phyloP scores from a whole-genome alignment of 2,329 filamentous ascomycete genomes.

The Epichloe aotearoae region DNA sequence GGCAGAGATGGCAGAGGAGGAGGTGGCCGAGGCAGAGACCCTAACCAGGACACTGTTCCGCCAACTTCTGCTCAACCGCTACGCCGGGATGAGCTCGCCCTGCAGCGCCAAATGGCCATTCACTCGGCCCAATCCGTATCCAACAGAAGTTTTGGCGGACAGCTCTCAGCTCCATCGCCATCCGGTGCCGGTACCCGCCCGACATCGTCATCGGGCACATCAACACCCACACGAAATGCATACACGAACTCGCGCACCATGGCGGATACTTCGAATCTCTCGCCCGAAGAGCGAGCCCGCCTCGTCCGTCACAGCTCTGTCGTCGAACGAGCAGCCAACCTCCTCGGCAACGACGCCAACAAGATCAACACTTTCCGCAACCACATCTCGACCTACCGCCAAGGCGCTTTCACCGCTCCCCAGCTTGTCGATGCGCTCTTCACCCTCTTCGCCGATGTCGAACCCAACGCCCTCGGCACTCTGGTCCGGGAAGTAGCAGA shows the following conservation, averaged over 20 bases:
- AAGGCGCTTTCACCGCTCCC: conserved; percentile 52
- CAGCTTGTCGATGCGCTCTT: conserved; percentile 83
- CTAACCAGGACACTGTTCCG: conserved; percentile 70
- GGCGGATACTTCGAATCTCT: conserved; percentile 37
- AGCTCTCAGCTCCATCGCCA: conserved; percentile 41
- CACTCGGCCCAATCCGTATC: conserved; percentile 74
- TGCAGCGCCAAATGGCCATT: conserved; percentile 83
- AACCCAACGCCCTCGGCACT: conserved; percentile 70
- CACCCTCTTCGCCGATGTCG: conserved; percentile 64
- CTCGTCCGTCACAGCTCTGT: conserved; percentile 71
- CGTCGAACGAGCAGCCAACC: conserved; percentile 67
- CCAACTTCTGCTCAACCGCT: conserved; percentile 66
- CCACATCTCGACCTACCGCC: conserved; percentile 67
- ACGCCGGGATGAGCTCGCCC: conserved; percentile 76
- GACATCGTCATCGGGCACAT: conserved; percentile 3
- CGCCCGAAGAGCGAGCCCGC: conserved; percentile 69
- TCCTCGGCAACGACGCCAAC: conserved; percentile 61
- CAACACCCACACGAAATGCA: conserved; percentile 10
- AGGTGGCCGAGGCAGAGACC: conserved; percentile 59
- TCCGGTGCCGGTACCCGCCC: conserved; percentile 9
- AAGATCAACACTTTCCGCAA: conserved; percentile 70
- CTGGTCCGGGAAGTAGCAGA: conserved; percentile 85
- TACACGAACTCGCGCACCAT: conserved; percentile 38
- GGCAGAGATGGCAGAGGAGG: conserved; percentile 29
- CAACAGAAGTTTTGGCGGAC: conserved; percentile 71